phyloP scores from a whole-genome alignment of 1,284 basidiomycete species.

The Ustilago tritici region DNA sequence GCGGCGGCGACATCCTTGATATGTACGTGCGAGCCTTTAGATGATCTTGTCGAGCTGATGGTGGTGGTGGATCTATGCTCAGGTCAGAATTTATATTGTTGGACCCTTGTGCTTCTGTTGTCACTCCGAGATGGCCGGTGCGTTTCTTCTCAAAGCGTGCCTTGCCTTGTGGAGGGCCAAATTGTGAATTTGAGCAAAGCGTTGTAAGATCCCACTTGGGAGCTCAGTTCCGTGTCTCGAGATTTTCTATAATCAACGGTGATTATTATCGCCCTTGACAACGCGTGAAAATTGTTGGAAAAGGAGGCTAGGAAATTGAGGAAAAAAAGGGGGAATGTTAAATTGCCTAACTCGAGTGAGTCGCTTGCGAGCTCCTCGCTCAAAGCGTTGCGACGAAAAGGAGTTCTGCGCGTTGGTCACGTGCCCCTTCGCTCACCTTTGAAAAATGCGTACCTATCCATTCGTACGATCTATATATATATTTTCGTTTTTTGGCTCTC shows the following conservation, averaged over 20 bases:
- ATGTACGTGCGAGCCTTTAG: not conserved
- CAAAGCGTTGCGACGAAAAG: too few species aligned
- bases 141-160: slow-evolving; percentile 2
- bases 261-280: too few species aligned
- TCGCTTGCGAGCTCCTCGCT: too few species aligned
- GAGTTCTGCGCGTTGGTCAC: too few species aligned
- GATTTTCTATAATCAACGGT: not conserved
- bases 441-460: too few species aligned
- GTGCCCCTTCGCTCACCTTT: too few species aligned
- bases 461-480: too few species aligned
- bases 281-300: too few species aligned
- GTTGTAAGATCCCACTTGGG: not conserved
- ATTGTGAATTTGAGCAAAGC: not conserved
- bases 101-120: not conserved
- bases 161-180: slow-evolving; percentile 3
- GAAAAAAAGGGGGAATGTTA: too few species aligned
- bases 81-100: not conserved
- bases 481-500: too few species aligned
- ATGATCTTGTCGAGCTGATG: not conserved
- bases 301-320: too few species aligned
- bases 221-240: slow-evolving; percentile 6
- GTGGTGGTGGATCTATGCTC: not conserved
- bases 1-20: slow-evolving; percentile 59
- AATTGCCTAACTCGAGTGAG: too few species aligned
- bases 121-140: slow-evolving; percentile 1